Evolutionary conservation across 2,329 filamentous ascomycete species (phyloP), one percentile per base, ranked within the genome.

Genomic region (Phoma herbarum): DNA sequence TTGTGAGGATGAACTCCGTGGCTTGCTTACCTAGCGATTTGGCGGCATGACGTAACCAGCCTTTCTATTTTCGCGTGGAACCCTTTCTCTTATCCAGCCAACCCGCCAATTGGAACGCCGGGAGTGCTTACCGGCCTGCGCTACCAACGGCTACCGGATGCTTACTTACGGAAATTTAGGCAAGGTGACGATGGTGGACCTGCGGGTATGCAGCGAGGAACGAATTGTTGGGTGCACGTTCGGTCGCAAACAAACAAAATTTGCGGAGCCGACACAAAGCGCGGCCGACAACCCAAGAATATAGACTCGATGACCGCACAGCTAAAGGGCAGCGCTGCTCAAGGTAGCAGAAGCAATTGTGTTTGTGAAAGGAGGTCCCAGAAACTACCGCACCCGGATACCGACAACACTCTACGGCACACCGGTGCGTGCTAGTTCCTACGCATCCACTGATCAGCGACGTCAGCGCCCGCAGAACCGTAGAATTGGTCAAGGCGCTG

Each of bases 401-500:
- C 44, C 50, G 50, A 54, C 46, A 51, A 54, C 22, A 51, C 29
- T 50, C 56, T 59, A 59, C 56, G 20, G 51, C 25, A 54, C 39
- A 29, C 41, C 29, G 33, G 56, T 42, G 45, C 41, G 25, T 41
- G 31, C 51, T 59, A 59, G 51, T 41, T 10, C 22, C 29, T 12
- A 42, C 39, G 56, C 51, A 53, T 46, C 50, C 26, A 51, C 46
- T 41, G 49, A 44, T 42, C 46, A 59, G 45, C 45, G 46, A 54
- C 56, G 51, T 53, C 56, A 59, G 56, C 51, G 50, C 45, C 49
- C 33, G 48, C 22, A 41, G 37, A 23, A 41, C 20, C 37, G 18
- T 6, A 25, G 31, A 39, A 20, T 48, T 39, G 42, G 23, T 20
- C 39, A 22, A 39, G 31, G 22, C 20, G 12, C 18, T 23, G 26